A percentile compares a stretch with the other conserved stretches of the same genome.
Evolutionary conservation across 2,329 filamentous ascomycete species (phyloP).

Genomic region (Aspergillus thermomutatus): DNA sequence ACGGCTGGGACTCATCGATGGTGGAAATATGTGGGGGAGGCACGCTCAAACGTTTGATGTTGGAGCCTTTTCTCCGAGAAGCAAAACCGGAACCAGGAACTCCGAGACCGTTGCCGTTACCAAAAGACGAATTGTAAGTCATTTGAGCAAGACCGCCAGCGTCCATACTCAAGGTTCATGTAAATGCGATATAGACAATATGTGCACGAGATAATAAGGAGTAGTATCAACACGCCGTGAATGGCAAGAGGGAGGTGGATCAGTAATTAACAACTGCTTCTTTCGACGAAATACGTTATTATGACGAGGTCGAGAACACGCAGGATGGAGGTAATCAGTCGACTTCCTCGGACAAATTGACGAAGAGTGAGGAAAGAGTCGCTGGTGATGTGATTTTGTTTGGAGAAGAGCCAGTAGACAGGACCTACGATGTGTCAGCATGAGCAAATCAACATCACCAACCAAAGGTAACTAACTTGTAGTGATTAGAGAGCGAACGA

Average conservation of each 20-base stretch:
- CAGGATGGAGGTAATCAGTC: constrained; percentile 9
- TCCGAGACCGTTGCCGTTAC: constrained; percentile 64
- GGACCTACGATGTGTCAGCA: neutral
- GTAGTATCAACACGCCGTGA: constrained; percentile 3
- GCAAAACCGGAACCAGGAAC: constrained; percentile 78
- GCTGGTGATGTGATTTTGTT: neutral
- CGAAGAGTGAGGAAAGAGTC: neutral
- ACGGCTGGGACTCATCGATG: constrained; percentile 61
- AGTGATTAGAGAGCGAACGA: constrained; percentile 9
- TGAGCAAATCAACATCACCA: neutral
- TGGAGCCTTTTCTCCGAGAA: constrained; percentile 77
- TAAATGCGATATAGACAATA: constrained; percentile 24
- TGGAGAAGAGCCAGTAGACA: neutral
- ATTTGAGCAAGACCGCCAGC: constrained; percentile 99
- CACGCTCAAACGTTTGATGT: constrained; percentile 83
- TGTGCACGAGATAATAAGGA: constrained; percentile 25
- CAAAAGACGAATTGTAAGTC: constrained; percentile 78
- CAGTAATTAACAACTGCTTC: constrained; percentile 23
- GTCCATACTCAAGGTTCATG: constrained; percentile 61
- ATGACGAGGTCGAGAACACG: constrained; percentile 20
- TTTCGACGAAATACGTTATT: constrained; percentile 31
- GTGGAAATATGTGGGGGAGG: constrained; percentile 70
- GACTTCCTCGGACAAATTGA: neutral
- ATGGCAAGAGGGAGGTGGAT: constrained; percentile 8
- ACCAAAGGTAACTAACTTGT: constrained; percentile 6